Evolutionary conservation across 2,329 filamentous ascomycete species (phyloP), one percentile per base, ranked within the genome.

Genomic region (Emergomyces africanus): DNA sequence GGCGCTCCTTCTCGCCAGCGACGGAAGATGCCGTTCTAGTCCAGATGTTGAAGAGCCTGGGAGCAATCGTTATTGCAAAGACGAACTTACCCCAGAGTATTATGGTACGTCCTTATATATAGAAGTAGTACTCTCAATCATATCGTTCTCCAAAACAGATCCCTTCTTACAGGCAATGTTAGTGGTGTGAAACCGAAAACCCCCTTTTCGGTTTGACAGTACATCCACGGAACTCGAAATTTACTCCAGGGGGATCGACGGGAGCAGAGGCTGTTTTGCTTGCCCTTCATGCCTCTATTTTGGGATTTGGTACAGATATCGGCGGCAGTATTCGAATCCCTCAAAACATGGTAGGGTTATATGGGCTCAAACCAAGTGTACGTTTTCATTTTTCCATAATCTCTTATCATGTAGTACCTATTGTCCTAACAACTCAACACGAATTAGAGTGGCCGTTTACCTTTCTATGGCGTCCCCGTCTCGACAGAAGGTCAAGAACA

Each of bases 231-330:
- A 85, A 86, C 66, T 78, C 81, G 28, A 84, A 86, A 65, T 78
- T 82, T 33, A 86, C 83, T 0, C 79, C 80, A 25, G 86, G 86
- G 12, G 86, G 86, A 10, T 84, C 80, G 42, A 85, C 83, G 0
- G 86, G 86, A 2, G 86, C 86, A 50, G 86, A 88, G 67, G 79
- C 80, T 5, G 84, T 85, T 0, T 75, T 88, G 2, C 77, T 88
- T 41, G 73, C 75, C 0, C 78, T 87, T 60, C 70, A 72, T 10
- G 86, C 85, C 18, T 82, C 79, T 59, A 76, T 79, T 0, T 62
- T 86, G 0, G 86, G 86, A 10, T 75, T 86, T 0, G 84, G 83
- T 1, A 83, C 83, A 0, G 84, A 87, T 62, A 86, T 87, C 58
- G 81, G 81, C 9, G 76, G 76, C 6, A 75, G 72, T 8, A 71